A percentile compares a stretch with the other conserved stretches of the same genome.
These are phyloP conservation scores for Raffaelea arxii DNA, from an alignment of 2,329 filamentous ascomycete genomes.

Conservation along the genomic window DNA sequence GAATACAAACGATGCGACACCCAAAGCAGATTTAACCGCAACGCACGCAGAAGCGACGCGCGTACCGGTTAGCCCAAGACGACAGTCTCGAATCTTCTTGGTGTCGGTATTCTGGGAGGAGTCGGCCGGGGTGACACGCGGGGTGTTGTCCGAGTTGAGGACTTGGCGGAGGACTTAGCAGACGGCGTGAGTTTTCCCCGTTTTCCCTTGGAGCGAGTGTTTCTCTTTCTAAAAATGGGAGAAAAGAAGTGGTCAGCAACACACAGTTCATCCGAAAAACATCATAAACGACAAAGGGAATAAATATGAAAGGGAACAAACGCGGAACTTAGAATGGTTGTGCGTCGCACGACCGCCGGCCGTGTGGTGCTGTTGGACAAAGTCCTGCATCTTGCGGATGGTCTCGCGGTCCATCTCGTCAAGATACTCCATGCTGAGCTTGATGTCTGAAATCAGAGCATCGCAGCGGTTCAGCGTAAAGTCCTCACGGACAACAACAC, in stretches of 20 bases:
- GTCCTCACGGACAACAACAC: slow-evolving; percentile 87
- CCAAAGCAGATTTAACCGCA: no score
- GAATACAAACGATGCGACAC: no score
- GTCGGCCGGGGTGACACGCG: no score
- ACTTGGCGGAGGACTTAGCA: no score
- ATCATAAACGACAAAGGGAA: background rate
- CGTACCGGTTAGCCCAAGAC: background rate
- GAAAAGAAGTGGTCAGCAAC: slow-evolving; percentile 2
- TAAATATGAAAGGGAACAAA: slow-evolving; percentile 21
- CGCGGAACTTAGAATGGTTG: slow-evolving; percentile 39
- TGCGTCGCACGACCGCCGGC: slow-evolving; percentile 43
- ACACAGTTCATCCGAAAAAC: background rate
- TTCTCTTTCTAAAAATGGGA: slow-evolving; percentile 56
- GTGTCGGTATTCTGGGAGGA: no score
- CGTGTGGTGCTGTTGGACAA: slow-evolving; percentile 47
- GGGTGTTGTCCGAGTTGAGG: no score
- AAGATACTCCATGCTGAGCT: slow-evolving; percentile 62
- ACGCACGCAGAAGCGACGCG: no score
- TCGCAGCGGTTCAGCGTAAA: slow-evolving; percentile 79
- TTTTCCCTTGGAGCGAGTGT: slow-evolving; percentile 83
- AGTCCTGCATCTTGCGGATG: slow-evolving; percentile 60
- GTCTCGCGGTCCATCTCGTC: slow-evolving; percentile 64
- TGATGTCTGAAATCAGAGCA: slow-evolving; percentile 66
- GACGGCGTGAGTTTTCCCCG: slow-evolving; percentile 79
- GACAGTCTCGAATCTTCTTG: background rate